Evolutionary conservation across 768 basidiomycete species (phyloP), one percentile per base, ranked within the genome.

Genomic region (Rhodosporidiobolus odoratus): DNA sequence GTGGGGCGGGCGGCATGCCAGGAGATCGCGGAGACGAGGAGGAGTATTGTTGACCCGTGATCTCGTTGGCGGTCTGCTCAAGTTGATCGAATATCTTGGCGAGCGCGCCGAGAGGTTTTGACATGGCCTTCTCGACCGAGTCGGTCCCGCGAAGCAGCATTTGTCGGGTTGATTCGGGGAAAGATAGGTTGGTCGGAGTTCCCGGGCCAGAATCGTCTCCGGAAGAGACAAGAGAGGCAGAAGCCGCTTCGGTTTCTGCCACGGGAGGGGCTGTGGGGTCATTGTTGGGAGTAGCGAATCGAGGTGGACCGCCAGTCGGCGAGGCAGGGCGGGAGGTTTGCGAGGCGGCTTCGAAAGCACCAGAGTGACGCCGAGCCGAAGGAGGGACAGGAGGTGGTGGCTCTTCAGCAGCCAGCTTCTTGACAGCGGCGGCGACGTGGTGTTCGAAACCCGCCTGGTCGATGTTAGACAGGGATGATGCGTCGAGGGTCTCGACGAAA

Each of bases 401-500:
- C 48, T 72, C 71, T 58, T 68, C 67, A 16, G 60, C 40, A 1
- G 66, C 64, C 34, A 75, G 62, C 23, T 43, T 58, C 45, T 48
- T 61, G 62, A 77, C 74, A 4, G 76, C 76, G 1, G 21, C 45
- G 4, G 73, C 75, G 38, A 77, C 76, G 56, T 77, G 89, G 88
- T 80, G 83, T 78, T 98, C 96, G 68, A 99, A 99, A 72, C 97
- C 92, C 53, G 89, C 89, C 78, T 92, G 90, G 1, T 90, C 86
- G 71, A 98, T 97, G 75, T 90, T 88, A n/a, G 92, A 95, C 52
- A 99, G 81, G 13, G 90, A 90, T 0, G 92, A 89, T 68, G 94
- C 90, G 78, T 98, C 96, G 91, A 99, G 93, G 0, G 92, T 91
- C 80, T 99, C 96, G 71, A 99, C 93, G 79, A 97, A 99, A 1